phyloP scores from a whole-genome alignment of 805 yeast genomes.

The Starmera pachycereana region DNA sequence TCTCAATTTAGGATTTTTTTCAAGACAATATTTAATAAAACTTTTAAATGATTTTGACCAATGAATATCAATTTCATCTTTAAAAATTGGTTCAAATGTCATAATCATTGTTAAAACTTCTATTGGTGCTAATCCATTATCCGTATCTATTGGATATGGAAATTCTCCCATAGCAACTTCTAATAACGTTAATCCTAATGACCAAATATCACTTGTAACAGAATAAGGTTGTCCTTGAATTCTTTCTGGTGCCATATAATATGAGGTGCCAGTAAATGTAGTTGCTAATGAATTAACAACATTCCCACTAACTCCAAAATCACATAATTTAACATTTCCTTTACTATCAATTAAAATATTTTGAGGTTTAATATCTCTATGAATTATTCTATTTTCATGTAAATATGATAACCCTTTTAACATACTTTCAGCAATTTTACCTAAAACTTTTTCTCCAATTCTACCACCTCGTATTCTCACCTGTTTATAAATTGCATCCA shows the following conservation, averaged over 20 bases:
- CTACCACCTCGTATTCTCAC: conserved; percentile 70
- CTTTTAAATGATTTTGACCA: conserved; percentile 83
- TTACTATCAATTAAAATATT: conserved; percentile 65
- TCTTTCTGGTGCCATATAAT: conserved; percentile 98
- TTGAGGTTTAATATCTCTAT: conserved; percentile 93
- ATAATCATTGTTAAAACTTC: conserved; percentile 76
- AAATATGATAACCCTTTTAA: conserved; percentile 77
- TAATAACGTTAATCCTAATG: conserved; percentile 79
- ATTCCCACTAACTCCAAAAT: conserved; percentile 96
- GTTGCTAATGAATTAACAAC: conserved; percentile 93
- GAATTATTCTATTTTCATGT: conserved; percentile 81
- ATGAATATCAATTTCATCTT: conserved; percentile 64
- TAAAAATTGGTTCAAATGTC: conserved; percentile 69
- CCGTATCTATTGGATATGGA: conserved; percentile 44
- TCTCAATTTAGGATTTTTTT: conserved; percentile 66
- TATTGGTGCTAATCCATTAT: conserved; percentile 58
- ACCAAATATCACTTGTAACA: conserved; percentile 95
- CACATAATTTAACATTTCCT: conserved; percentile 90
- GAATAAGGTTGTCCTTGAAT: conserved; percentile 93
- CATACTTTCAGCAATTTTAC: conserved; percentile 82
- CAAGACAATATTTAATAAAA: conserved; percentile 71
- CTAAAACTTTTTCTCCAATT: conserved; percentile 87
- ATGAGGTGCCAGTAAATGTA: conserved; percentile 94
- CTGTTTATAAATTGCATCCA: conserved; percentile 83
- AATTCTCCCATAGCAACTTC: conserved; percentile 92